These are phyloP conservation scores for Penicillium dipodomyicola DNA, from an alignment of 495 filamentous ascomycete species.

Conservation along the genomic window DNA sequence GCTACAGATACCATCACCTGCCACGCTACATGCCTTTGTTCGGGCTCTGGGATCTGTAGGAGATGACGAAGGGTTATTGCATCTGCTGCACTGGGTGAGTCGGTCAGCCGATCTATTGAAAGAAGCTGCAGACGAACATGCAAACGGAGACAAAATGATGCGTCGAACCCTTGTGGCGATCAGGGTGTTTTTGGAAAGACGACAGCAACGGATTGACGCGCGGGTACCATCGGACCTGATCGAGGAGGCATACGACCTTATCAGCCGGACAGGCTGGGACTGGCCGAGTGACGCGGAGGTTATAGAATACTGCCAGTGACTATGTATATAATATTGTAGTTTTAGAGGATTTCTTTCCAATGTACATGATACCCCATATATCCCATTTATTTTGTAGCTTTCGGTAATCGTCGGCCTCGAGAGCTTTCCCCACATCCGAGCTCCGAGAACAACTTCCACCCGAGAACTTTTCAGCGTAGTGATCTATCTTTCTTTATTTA, in stretches of 20 bases:
- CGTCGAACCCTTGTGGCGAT: slow-evolving; percentile 52
- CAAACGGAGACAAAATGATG: slow-evolving; percentile 45
- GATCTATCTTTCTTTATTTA: background rate
- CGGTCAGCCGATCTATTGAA: slow-evolving; percentile 36
- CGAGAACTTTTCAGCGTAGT: slow-evolving; percentile 6
- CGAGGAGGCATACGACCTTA: slow-evolving; percentile 41
- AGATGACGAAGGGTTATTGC: slow-evolving; percentile 51
- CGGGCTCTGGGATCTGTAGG: slow-evolving; percentile 48
- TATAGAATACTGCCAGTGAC: slow-evolving; percentile 37
- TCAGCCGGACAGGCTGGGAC: slow-evolving; percentile 50
- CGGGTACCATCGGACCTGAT: slow-evolving; percentile 26
- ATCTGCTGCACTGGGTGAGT: slow-evolving; percentile 55
- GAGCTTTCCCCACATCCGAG: slow-evolving; percentile 30
- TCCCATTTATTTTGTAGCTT: background rate
- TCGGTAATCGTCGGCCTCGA: slow-evolving; percentile 28
- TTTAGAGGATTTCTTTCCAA: slow-evolving; percentile 20
- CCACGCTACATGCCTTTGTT: slow-evolving; percentile 53
- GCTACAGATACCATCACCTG: slow-evolving; percentile 43
- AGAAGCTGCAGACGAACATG: slow-evolving; percentile 36
- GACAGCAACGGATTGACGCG: slow-evolving; percentile 9
- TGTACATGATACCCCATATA: slow-evolving; percentile 20
- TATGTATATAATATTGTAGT: slow-evolving; percentile 23
- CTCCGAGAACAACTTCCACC: slow-evolving; percentile 8
- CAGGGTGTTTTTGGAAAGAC: slow-evolving; percentile 52
- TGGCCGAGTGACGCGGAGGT: slow-evolving; percentile 57